These are phyloP conservation scores for Fonsecaea multimorphosa DNA, from an alignment of 2,329 filamentous ascomycete genomes.

Conservation along the genomic window DNA sequence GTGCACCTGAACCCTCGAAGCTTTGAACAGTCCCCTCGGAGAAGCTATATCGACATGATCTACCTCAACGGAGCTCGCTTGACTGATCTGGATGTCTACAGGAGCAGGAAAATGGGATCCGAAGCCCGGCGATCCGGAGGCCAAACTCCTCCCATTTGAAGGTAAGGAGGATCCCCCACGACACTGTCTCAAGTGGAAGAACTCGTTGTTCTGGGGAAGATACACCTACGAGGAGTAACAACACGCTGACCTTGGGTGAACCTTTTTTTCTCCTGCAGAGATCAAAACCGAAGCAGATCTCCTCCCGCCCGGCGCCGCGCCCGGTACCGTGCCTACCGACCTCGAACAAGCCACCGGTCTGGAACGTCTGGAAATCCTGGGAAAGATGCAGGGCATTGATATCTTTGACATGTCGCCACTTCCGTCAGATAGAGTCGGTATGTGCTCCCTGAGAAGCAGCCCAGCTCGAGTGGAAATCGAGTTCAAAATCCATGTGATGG, in stretches of 20 bases:
- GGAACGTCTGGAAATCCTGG: conserved; percentile 96
- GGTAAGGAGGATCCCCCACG: conserved; percentile 45
- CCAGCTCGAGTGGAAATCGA: not conserved
- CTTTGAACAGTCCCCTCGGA: conserved; percentile 21
- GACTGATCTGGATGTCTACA: conserved; percentile 34
- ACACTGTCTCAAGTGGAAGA: conserved; percentile 24
- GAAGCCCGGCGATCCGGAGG: conserved; percentile 47
- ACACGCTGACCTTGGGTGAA: conserved; percentile 16
- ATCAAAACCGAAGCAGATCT: conserved; percentile 84
- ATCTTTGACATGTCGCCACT: conserved; percentile 98
- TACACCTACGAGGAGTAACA: conserved; percentile 7
- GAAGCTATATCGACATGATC: conserved; percentile 34
- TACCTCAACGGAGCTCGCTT: conserved; percentile 9
- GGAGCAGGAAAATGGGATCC: conserved; percentile 47
- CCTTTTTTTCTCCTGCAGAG: conserved; percentile 62
- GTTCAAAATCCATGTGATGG: conserved; percentile 12
- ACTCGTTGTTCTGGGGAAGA: not conserved
- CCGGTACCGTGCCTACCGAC: conserved; percentile 89
- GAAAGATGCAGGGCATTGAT: conserved; percentile 98
- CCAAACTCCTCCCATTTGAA: conserved; percentile 53
- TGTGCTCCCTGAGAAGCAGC: conserved; percentile 38
- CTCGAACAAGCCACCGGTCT: conserved; percentile 95
- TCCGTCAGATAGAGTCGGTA: conserved; percentile 86
- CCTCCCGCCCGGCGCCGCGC: conserved; percentile 76
- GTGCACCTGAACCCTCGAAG: conserved; percentile 42